These are phyloP conservation scores for Lizonia empirigonia DNA, from an alignment of 2,329 filamentous ascomycete genomes.

Conservation along the genomic window DNA sequence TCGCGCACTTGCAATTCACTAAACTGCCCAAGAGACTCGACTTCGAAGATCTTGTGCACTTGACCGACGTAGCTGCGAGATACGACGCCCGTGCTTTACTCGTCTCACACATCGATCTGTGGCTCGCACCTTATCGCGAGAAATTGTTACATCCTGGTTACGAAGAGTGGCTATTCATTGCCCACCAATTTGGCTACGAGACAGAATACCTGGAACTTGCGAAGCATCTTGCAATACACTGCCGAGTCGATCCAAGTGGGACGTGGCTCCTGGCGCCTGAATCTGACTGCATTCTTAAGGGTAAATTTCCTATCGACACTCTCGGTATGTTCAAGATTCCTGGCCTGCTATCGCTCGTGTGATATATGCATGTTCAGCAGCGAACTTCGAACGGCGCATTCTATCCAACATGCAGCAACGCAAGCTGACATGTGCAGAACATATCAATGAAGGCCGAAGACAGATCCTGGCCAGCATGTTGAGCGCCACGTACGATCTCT, in stretches of 20 bases:
- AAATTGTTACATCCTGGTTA: conserved; percentile 14
- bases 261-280: not conserved
- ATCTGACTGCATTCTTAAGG: not conserved
- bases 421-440: conserved; percentile 1
- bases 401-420: too few species aligned
- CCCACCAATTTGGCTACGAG: conserved; percentile 31
- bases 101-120: conserved; percentile 14
- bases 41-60: conserved; percentile 30
- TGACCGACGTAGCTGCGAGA: conserved; percentile 36
- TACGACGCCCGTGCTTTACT: conserved; percentile 31
- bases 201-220: conserved; percentile 24
- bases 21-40: conserved; percentile 32
- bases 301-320: not conserved
- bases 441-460: conserved; percentile 1
- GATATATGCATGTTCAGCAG: too few species aligned
- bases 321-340: not conserved
- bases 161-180: conserved; percentile 37
- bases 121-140: conserved; percentile 17
- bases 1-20: conserved; percentile 37
- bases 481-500: conserved; percentile 3
- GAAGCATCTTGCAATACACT: conserved; percentile 1
- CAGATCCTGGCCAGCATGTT: conserved; percentile 2
- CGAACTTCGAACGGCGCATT: too few species aligned
- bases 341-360: not conserved
- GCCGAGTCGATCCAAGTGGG: not conserved